A percentile compares a stretch with the other conserved stretches of the same genome.
These are phyloP conservation scores for Priceomyces fermenticarens DNA, from an alignment of 805 yeast genomes.

Conservation along the genomic window DNA sequence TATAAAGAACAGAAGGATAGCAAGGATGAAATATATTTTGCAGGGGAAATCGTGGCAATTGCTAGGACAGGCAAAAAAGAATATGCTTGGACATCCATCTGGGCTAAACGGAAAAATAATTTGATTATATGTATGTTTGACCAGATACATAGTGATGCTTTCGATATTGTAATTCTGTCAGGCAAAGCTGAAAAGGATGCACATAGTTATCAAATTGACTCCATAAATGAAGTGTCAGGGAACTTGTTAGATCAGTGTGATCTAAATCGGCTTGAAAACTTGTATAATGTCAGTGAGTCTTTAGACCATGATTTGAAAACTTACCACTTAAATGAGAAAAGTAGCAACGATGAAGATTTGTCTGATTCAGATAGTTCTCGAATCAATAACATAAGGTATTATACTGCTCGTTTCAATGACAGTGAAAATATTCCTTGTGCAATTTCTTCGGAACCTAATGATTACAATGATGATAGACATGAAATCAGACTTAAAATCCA, in stretches of 20 bases:
- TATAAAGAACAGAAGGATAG: conserved; percentile 10
- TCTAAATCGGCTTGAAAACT: conserved; percentile 9
- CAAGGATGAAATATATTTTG: conserved; percentile 52
- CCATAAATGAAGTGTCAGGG: conserved; percentile 35
- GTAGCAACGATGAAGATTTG: conserved; percentile 5
- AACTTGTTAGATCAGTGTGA: conserved; percentile 21
- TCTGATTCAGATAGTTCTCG: conserved; percentile 18
- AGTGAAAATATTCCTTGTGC: conserved; percentile 68
- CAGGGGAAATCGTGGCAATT: conserved; percentile 85
- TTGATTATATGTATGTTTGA: conserved; percentile 82
- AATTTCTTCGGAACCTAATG: conserved; percentile 57
- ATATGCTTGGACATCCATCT: conserved; percentile 80
- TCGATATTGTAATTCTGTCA: conserved; percentile 48
- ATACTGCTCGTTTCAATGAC: conserved; percentile 48
- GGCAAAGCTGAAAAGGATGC: conserved; percentile 3
- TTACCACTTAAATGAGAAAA: background rate
- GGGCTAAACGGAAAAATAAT: conserved; percentile 79
- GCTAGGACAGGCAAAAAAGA: conserved; percentile 59
- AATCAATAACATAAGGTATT: conserved; percentile 62
- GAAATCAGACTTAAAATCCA: conserved; percentile 64
- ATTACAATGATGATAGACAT: conserved; percentile 37
- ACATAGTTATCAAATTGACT: conserved; percentile 17
- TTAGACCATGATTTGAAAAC: conserved; percentile 20
- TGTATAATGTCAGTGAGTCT: conserved; percentile 24
- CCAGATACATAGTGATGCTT: conserved; percentile 66